Evolutionary conservation across 2,329 filamentous ascomycete genomes (phyloP), one percentile per base, ranked within the genome.

Genomic region (Phyllosticta citribraziliensis): DNA sequence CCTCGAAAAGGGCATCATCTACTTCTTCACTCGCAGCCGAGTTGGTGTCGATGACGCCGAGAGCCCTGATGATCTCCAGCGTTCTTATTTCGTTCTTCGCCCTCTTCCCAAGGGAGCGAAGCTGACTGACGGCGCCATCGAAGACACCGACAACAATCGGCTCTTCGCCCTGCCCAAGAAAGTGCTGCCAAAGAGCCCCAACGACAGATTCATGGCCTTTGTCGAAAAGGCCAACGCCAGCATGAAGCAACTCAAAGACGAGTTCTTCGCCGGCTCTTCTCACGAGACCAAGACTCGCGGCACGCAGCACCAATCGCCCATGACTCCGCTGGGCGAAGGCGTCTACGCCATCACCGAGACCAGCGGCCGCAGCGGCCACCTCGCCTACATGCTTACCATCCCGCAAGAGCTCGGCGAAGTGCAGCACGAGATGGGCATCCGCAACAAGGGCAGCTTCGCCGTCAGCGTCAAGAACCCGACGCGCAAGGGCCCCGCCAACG

Each of bases 1-100:
- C 24, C 79, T 95, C 2, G 91, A 97, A 70, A 96, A 94, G 69
- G 91, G 91, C 3, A 82, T 94, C 67, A 86, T 96, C 66, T 96
- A 96, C 78, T 96, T 96, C 80, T 95, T 96, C 78, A 87, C 88
- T 68, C 86, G 91, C 19, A 85, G 85, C 8, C 86, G 90, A 12
- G 89, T 96, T 47, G 84, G 84, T 57, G 80, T 89, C 25, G 83
- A 90, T 4, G 80, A 89, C 6, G 86, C 90, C 0, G 80, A 86
- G 19, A 80, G 82, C 54, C 79, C 93, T 1, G 75, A 82, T 51
- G 91, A 96, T 58, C 82, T 96, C 56, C 84, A 88, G 52, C 86
- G 90, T 56, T 91, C 82, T 64, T 93, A 88, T 76, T 86, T 96
- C 67, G 81, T 96, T 14, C 81, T 96, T 3, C 84, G 88, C 0